A percentile compares a stretch with the other conserved stretches of the same genome.
phyloP scores from a whole-genome alignment of 2,329 filamentous ascomycete species.

The Phoma sp. region DNA sequence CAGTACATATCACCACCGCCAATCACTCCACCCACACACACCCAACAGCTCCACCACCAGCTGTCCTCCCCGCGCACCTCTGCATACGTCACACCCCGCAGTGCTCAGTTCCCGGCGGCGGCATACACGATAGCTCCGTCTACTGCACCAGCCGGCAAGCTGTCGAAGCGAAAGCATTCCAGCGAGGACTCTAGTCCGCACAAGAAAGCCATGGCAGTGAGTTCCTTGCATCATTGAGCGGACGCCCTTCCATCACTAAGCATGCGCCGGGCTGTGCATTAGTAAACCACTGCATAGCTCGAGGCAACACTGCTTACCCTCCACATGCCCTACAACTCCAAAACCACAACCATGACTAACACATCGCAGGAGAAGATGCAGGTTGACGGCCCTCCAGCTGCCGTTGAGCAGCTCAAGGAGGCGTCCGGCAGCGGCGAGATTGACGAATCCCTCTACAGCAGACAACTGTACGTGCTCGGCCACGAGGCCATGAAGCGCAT shows the following conservation, averaged over 20 bases:
- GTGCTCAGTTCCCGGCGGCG: conserved; percentile 21
- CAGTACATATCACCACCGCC: conserved; percentile 4
- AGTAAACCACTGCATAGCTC: conserved; percentile 28
- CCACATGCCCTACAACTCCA: neutral
- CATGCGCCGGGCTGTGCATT: conserved; percentile 32
- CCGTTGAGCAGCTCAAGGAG: conserved; percentile 66
- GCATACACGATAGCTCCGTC: conserved; percentile 33
- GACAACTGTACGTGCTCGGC: conserved; percentile 75
- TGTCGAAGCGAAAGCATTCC: conserved; percentile 52
- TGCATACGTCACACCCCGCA: conserved; percentile 24
- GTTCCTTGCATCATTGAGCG: conserved; percentile 23
- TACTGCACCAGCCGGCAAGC: conserved; percentile 47
- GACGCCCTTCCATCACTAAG: neutral
- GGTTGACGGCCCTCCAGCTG: conserved; percentile 65
- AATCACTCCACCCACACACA: neutral
- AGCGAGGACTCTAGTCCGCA: conserved; percentile 49
- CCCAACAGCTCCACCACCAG: neutral
- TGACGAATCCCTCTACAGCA: conserved; percentile 72
- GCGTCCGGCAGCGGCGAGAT: conserved; percentile 63
- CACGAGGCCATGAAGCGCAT: conserved; percentile 97
- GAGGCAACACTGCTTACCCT: conserved; percentile 8
- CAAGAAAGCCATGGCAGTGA: conserved; percentile 53
- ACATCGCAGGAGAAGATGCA: conserved; percentile 65
- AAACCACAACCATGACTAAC: conserved; percentile 17
- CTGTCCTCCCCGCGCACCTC: conserved; percentile 8